Evolutionary conservation across 208 protist species (phyloP), one percentile per base, ranked within the genome.

Genomic region (Acanthamoeba castellanii): DNA sequence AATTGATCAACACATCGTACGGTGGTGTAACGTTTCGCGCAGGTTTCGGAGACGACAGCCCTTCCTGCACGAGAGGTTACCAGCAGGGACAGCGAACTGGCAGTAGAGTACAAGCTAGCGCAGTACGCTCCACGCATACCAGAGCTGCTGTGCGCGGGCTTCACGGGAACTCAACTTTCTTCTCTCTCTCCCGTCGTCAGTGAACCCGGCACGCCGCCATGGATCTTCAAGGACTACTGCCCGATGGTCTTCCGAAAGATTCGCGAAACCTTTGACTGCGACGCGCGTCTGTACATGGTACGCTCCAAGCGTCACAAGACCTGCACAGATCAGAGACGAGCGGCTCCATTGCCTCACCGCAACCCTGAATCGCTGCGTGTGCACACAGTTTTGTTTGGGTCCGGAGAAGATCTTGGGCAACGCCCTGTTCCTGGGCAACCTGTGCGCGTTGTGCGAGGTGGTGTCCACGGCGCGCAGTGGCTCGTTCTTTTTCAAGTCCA

Each of bases 401-500:
- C 93, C 85, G 0, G 93, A 95, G 82, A 70, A 82, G 50, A 70
- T 95, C 74, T 27, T 95, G 78, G 93, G 93, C 42, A 95, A 95
- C n/a, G 82, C 85, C 30, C 70, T 95, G 5, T 92, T 95, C 45
- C 57, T 85, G 30, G 93, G 93, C 47, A 95, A 81, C 30, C 81
- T 95, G 42, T 95, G 82, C 61, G 85, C 93, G 13, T 87, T 95
- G 32, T 89, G 85, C 52, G 93, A 95, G 27, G 93, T 95, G n/a
- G 93, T 95, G 8, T 95, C 93, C 22, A 95, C 93, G 47, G 93
- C 82, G 1, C 78, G 93, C 37, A 95, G 93, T 30, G 93, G 93
- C 18, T 84, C 64, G 2, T 95, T 95, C 59, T 95, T 95, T 18
- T 95, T 91, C 78, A 91, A 92, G 64, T 95, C 93, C 45, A 95